phyloP scores from a whole-genome alignment of 805 yeast genomes.

The Jamesozyma gamospora region DNA sequence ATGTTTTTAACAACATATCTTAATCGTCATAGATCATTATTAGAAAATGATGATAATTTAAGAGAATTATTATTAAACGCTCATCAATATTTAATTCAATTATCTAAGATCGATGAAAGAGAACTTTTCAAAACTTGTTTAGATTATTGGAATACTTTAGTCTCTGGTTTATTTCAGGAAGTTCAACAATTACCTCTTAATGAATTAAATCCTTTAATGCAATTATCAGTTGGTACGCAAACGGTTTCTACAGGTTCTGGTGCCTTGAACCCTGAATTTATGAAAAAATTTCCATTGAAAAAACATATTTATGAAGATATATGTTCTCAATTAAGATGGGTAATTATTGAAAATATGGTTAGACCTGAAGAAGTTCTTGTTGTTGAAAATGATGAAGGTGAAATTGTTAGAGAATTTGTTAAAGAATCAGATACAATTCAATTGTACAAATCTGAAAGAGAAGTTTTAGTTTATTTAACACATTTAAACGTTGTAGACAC shows the following conservation, averaged over 20 bases:
- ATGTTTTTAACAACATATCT: constrained; percentile 82
- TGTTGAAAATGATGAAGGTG: constrained; percentile 96
- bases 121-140: constrained; percentile 89
- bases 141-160: constrained; percentile 87
- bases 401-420: constrained; percentile 89
- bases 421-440: constrained; percentile 92
- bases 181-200: constrained; percentile 63
- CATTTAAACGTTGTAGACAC: constrained; percentile 90
- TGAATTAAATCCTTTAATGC: constrained; percentile 24
- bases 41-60: constrained; percentile 40
- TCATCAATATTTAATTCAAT: constrained; percentile 67
- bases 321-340: constrained; percentile 68
- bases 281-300: constrained; percentile 68
- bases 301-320: constrained; percentile 71
- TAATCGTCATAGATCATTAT: constrained; percentile 52
- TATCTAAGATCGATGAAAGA: constrained; percentile 83
- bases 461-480: constrained; percentile 84
- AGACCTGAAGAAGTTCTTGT: constrained; percentile 94
- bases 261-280: constrained; percentile 75
- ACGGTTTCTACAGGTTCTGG: constrained; percentile 51
- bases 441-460: constrained; percentile 87
- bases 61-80: constrained; percentile 54
- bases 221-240: constrained; percentile 65
- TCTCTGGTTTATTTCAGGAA: constrained; percentile 68
- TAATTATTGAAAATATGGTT: constrained; percentile 84